These are phyloP conservation scores for Codiaeum variegatum DNA, from an alignment of 441 rosid genomes.

Conservation along the genomic window DNA sequence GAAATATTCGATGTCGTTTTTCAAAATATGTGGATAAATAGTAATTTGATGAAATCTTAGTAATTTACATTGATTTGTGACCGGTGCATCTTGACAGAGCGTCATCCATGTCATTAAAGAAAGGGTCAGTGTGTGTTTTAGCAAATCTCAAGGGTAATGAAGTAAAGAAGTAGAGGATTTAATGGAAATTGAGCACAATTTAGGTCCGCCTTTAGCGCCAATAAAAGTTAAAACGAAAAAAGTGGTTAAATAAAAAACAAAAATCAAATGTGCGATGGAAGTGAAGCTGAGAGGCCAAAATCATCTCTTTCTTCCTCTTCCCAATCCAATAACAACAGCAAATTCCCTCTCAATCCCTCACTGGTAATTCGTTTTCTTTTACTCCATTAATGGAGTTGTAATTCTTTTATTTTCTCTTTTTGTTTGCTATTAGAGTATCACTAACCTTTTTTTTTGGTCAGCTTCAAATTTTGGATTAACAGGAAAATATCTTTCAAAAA, in stretches of 20 bases:
- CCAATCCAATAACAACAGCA: not conserved
- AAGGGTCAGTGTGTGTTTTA: too few species aligned
- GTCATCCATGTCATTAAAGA: not conserved
- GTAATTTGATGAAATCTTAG: too few species aligned
- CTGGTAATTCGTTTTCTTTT: not conserved
- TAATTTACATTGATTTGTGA: too few species aligned
- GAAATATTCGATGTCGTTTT: too few species aligned
- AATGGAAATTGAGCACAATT: not conserved
- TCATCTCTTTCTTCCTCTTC: constrained; percentile 18
- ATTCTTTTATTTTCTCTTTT: not conserved
- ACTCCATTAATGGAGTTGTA: not conserved
- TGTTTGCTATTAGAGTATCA: too few species aligned
- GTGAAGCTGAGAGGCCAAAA: constrained; percentile 25
- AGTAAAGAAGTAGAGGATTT: not conserved
- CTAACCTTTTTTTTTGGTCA: not conserved
- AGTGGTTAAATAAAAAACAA: too few species aligned
- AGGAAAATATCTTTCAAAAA: constrained; percentile 4
- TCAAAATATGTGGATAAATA: too few species aligned
- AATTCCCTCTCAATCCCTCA: constrained; percentile 3
- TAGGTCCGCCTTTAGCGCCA: constrained; percentile 5
- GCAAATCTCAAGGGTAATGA: not conserved
- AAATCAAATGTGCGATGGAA: constrained; percentile 25
- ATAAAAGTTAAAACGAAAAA: not conserved
- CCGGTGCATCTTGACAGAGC: too few species aligned
- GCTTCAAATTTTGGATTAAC: constrained; percentile 4